A percentile compares a stretch with the other conserved stretches of the same genome.
These are phyloP conservation scores for Eucalyptus pauciflora DNA, from an alignment of 345 rosid species.

Conservation along the genomic window DNA sequence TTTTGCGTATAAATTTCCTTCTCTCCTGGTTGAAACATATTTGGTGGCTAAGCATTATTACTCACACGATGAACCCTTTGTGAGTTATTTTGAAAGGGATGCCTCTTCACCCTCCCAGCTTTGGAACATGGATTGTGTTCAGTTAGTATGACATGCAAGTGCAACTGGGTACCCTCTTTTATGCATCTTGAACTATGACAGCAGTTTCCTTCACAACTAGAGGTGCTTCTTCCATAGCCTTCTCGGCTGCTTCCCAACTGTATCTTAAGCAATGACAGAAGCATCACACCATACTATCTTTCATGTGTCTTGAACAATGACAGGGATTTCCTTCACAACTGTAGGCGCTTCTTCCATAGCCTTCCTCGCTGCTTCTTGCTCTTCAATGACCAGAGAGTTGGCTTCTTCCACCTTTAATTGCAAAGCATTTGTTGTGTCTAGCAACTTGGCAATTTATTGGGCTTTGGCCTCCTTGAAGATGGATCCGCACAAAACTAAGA, in stretches of 20 bases:
- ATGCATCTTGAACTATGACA: background rate
- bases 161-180: too few species aligned
- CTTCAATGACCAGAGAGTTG: too few species aligned
- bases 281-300: background rate
- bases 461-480: conserved; percentile 75
- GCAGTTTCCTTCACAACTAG: conserved; percentile 20
- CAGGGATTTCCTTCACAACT: conserved; percentile 24
- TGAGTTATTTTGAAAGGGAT: too few species aligned
- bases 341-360: conserved; percentile 75
- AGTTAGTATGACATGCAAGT: too few species aligned
- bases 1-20: too few species aligned
- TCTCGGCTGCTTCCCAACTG: conserved; percentile 44
- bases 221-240: conserved; percentile 72
- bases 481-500: conserved; percentile 32
- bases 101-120: too few species aligned
- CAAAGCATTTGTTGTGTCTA: conserved; percentile 37
- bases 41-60: too few species aligned
- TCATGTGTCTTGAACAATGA: conserved; percentile 43
- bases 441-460: conserved; percentile 70
- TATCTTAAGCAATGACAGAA: too few species aligned
- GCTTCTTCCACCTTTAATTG: too few species aligned
- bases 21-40: too few species aligned
- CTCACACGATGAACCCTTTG: too few species aligned
- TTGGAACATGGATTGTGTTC: too few species aligned
- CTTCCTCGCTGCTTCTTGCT: conserved; percentile 37